Evolutionary conservation across 441 rosid genomes (phyloP).

Genomic region (Populus hybrid): DNA sequence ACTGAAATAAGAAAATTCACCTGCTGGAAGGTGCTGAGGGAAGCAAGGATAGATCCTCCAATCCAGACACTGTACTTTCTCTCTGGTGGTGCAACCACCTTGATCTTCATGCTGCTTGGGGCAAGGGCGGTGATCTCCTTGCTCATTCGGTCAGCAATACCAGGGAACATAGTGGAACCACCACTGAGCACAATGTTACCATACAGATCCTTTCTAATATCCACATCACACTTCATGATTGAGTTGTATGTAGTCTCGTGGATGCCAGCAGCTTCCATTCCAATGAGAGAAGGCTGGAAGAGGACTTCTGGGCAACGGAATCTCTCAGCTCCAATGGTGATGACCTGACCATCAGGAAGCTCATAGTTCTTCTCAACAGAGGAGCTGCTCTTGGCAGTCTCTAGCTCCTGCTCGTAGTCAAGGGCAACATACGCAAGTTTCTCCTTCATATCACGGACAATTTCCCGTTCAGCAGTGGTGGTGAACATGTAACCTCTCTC

Average conservation of each 20-base stretch:
- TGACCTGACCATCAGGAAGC: slow-evolving; percentile 68
- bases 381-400: slow-evolving; percentile 64
- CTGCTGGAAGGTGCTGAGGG: slow-evolving; percentile 94
- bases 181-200: slow-evolving; percentile 81
- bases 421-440: slow-evolving; percentile 71
- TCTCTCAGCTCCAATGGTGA: slow-evolving; percentile 71
- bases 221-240: slow-evolving; percentile 88
- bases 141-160: slow-evolving; percentile 86
- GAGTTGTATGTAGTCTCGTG: slow-evolving; percentile 85
- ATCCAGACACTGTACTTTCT: slow-evolving; percentile 93
- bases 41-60: slow-evolving; percentile 83
- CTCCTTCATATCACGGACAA: slow-evolving; percentile 85
- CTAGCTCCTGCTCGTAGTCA: slow-evolving; percentile 69
- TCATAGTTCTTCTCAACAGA: slow-evolving; percentile 72
- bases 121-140: slow-evolving; percentile 79
- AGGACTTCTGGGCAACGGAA: slow-evolving; percentile 91
- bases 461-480: slow-evolving; percentile 83
- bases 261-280: slow-evolving; percentile 89
- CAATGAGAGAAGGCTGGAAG: slow-evolving; percentile 83
- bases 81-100: slow-evolving; percentile 83
- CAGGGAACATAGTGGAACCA: slow-evolving; percentile 84
- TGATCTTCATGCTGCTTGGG: slow-evolving; percentile 79
- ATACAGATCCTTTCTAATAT: slow-evolving; percentile 79
- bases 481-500: slow-evolving; percentile 82
- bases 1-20: slow-evolving; percentile 18